phyloP scores from a whole-genome alignment of 768 basidiomycete species.

The Hygrocybe coccinea region DNA sequence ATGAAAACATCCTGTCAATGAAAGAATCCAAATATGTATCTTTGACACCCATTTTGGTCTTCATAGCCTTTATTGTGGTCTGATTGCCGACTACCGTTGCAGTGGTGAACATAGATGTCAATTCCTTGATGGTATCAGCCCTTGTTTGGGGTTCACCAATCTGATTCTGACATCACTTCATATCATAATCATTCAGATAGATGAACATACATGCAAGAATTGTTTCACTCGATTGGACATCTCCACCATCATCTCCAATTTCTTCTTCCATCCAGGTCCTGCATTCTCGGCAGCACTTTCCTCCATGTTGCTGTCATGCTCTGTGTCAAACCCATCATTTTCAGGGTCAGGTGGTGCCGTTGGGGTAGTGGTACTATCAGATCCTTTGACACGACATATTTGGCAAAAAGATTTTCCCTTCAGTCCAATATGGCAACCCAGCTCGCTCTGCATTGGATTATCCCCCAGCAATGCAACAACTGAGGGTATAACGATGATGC shows the following conservation, averaged over 20 bases:
- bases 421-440: constrained; percentile 42
- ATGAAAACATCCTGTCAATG: constrained; percentile 18
- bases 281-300: neutral
- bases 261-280: constrained; percentile 2
- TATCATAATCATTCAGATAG: no score
- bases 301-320: neutral
- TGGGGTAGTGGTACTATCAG: neutral
- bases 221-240: no score
- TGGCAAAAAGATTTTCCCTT: constrained; percentile 38
- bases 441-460: constrained; percentile 45
- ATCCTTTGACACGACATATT: constrained; percentile 32
- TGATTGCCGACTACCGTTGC: constrained; percentile 15
- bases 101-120: constrained; percentile 17
- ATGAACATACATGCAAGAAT: no score
- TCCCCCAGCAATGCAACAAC: constrained; percentile 37
- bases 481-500: constrained; percentile 26
- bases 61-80: constrained; percentile 14
- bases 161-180: no score
- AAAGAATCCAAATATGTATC: constrained; percentile 30
- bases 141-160: neutral
- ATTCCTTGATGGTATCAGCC: neutral
- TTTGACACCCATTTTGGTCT: constrained; percentile 30
- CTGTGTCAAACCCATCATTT: neutral
- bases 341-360: neutral
- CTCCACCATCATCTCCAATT: constrained; percentile 6